Base-by-base conservation (phyloP, 2,329 filamentous ascomycete species). In the Thermothelomyces thermophilus region DNA sequence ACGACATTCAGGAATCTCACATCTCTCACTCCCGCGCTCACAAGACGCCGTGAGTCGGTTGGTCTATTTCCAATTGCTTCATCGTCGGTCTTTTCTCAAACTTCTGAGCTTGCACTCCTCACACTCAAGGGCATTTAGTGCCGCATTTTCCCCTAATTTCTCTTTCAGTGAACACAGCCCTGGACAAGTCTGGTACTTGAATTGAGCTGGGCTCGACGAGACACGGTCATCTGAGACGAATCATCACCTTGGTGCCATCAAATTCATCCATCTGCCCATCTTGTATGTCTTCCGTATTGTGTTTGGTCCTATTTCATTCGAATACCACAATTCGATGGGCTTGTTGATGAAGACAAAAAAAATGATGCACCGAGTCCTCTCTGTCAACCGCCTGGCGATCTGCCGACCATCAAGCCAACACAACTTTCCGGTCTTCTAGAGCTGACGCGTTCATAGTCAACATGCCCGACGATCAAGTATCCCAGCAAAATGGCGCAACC, bases 1-100 rank as follows among this genome's bases (percentile, higher is more conserved):
- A 51, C 49, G 22, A 42, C 41, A 46, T 52, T 46, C 49, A 39
- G 24, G 24, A 26, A 46, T 41, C 43, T 56, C 51, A 54, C 42
- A 26, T 24, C 44, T 16, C 30, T 48, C 37, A 20, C 22, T 39
- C n/a, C 13, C 35, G 13, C 30, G 7, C 11, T 48, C 41, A 42
- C 22, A 19, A 22, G 35, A 45, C 41, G 35, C 20, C 8, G n/a
- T 13, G 11, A 19, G 14, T 2, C 14, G 10, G 3, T 19, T 3
- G 28, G 9, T n/a, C 33, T 39, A 43, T 35, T n/a, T 13, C 0
- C 39, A 19, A 8, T 31, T 37, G 5, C 17, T 31, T 44, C 41
- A 41, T n/a, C 7, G 10, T 3, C 20, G 11, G 14, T 4, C 22
- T 14, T 16, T 45, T 8, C 9, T 10, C 41, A 11, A 14, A 9